phyloP scores from a whole-genome alignment of 768 basidiomycete genomes.

The Rhizopogon salebrosus region DNA sequence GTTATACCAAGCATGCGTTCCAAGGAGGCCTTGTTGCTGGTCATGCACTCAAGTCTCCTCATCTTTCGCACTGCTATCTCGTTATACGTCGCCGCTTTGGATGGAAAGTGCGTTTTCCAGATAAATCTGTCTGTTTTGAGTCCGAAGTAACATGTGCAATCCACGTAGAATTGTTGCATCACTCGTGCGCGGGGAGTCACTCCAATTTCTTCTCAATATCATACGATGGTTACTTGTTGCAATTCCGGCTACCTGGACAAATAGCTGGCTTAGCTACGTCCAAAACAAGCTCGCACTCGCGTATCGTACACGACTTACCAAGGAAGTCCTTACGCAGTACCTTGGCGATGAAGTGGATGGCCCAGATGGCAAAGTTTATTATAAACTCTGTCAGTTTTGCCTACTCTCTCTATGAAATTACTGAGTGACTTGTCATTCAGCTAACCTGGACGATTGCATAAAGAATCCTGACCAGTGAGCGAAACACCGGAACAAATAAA shows the following conservation, averaged over 20 bases:
- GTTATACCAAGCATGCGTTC: conserved; percentile 83
- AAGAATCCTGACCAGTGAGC: conserved; percentile 91
- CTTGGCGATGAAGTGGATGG: conserved; percentile 67
- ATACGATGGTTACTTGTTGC: conserved; percentile 88
- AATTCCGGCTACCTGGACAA: conserved; percentile 89
- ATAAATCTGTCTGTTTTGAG: background rate
- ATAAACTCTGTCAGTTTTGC: conserved; percentile 70
- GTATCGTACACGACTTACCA: conserved; percentile 81
- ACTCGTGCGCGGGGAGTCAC: conserved; percentile 80
- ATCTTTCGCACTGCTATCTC: conserved; percentile 89
- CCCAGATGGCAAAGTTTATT: conserved; percentile 80
- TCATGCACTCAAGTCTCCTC: conserved; percentile 86
- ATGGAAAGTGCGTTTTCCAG: conserved; percentile 65
- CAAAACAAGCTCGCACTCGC: conserved; percentile 91
- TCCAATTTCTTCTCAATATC: conserved; percentile 80
- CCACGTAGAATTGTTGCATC: conserved; percentile 82
- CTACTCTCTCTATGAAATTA: background rate
- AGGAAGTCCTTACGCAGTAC: conserved; percentile 78
- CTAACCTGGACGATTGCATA: conserved; percentile 91
- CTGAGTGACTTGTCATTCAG: conserved; percentile 32
- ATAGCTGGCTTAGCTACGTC: conserved; percentile 88
- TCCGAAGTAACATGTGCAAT: conserved; percentile 1
- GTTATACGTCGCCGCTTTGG: conserved; percentile 89
- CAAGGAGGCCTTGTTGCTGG: conserved; percentile 81
- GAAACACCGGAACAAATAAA: background rate